Percentiles rank a stretch among this genome's conserved stretches.
These are phyloP conservation scores for Ophiosphaerella korrae DNA, from an alignment of 2,329 filamentous ascomycete species.

Conservation along the genomic window DNA sequence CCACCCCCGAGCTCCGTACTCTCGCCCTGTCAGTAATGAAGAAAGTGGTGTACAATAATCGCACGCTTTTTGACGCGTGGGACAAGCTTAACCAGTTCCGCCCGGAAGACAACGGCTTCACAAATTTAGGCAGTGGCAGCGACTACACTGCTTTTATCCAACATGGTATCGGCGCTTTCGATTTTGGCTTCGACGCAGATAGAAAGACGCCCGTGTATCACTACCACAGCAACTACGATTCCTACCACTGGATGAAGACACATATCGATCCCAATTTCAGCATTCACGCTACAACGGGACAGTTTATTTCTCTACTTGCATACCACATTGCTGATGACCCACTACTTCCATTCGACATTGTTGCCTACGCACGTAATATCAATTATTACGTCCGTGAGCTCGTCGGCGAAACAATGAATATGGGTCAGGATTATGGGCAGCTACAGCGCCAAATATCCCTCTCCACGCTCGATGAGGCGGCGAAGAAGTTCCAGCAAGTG, in stretches of 20 bases:
- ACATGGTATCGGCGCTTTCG: conserved; percentile 41
- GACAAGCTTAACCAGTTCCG: conserved; percentile 10
- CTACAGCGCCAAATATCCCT: conserved; percentile 4
- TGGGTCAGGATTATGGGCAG: neutral
- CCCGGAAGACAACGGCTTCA: conserved; percentile 33
- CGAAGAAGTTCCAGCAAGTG: conserved; percentile 2
- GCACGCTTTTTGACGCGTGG: conserved; percentile 49
- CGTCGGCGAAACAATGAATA: neutral
- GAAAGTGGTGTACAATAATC: conserved; percentile 39
- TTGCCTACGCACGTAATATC: conserved; percentile 22
- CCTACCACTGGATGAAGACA: conserved; percentile 54
- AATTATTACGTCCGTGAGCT: conserved; percentile 11
- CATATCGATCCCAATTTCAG: conserved; percentile 54
- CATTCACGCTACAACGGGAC: conserved; percentile 51
- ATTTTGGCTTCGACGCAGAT: conserved; percentile 40
- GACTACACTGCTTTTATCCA: conserved; percentile 51
- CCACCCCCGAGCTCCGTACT: conserved; percentile 39
- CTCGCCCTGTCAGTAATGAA: conserved; percentile 33
- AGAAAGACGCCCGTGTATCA: conserved; percentile 46
- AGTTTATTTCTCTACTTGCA: conserved; percentile 43
- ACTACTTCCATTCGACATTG: conserved; percentile 39
- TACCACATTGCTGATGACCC: conserved; percentile 42
- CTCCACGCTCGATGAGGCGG: neutral
- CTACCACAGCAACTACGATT: conserved; percentile 50
- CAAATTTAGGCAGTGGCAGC: conserved; percentile 47